Percentiles rank a stretch among this genome's conserved stretches.
phyloP scores from a whole-genome alignment of 2,329 filamentous ascomycete species.

The Trichoderma cornu-damae region DNA sequence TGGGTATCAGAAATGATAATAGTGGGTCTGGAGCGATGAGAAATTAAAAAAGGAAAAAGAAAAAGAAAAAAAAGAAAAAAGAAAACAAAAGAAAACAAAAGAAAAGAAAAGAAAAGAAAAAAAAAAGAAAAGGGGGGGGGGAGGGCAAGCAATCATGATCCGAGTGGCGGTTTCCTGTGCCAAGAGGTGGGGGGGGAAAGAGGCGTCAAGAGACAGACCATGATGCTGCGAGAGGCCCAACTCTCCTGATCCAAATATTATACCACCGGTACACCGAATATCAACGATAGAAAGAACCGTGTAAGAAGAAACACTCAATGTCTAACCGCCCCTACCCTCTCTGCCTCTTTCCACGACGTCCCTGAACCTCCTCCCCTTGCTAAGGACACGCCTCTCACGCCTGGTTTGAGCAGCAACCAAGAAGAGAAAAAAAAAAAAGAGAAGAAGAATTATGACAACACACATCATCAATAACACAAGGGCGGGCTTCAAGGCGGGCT shows the following conservation, averaged over 20 bases:
- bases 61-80: background rate
- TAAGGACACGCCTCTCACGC: constrained; percentile 12
- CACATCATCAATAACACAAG: background rate
- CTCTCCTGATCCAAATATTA: constrained; percentile 22
- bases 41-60: background rate
- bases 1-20: constrained; percentile 17
- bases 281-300: constrained; percentile 20
- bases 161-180: constrained; percentile 6
- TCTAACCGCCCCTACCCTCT: constrained; percentile 21
- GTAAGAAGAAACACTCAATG: constrained; percentile 21
- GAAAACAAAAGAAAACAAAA: background rate
- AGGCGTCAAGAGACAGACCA: constrained; percentile 11
- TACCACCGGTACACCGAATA: constrained; percentile 23
- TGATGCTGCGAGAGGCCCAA: constrained; percentile 15
- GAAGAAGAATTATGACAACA: background rate
- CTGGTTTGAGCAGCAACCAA: constrained; percentile 14
- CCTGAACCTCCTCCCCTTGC: constrained; percentile 3
- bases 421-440: background rate
- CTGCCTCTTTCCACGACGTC: constrained; percentile 1
- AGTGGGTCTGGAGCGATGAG: constrained; percentile 11
- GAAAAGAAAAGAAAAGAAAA: background rate
- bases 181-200: constrained; percentile 1
- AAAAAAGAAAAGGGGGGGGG: constrained; percentile 1
- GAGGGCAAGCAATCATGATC: background rate
- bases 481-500: constrained; percentile 17